Evolutionary conservation across 768 basidiomycete genomes (phyloP), one percentile per base, ranked within the genome.

Genomic region (Favolaschia claudopus): DNA sequence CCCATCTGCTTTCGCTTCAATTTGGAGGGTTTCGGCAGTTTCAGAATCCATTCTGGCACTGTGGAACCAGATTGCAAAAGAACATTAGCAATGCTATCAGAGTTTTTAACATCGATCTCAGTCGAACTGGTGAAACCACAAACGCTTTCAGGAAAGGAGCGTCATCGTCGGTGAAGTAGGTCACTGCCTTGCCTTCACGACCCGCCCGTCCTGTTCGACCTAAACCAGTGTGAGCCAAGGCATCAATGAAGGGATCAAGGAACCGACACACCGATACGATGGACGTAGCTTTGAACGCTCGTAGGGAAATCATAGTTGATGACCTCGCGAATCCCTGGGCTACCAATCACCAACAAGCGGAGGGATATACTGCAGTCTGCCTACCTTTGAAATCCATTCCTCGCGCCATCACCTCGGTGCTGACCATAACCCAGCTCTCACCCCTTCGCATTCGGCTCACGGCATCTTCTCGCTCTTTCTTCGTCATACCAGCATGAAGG

Each of bases 371-470:
- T 39, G 25, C 3, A 1, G 2, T n/a, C 57, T 88, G 81, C 48
- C 96, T 87, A 10, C 96, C 95, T 72, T 90, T 92, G 79, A 99
- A 99, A 70, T 99, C 97, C 90, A 99, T 95, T 4, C 97, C 97
- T 65, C 97, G 85, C 22, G 94, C 95, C 93, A 99, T 92, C 47
- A 99, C 92, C 72, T 99, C 97, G 22, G 97, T 99, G 64, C 90
- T 93, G 42, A 99, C 85, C 85, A 99, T 86, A 31, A 96, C 86
- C 97, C 97, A 99, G 59, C 93, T 91, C 70, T 93, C 86, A 0
- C 96, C 97, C 66, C 81, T 82, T 25, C 93, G 88, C 89, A 99
- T 96, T 31, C 90, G 85, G 36, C 82, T 79, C 10, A 97, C 82
- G 17, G 91, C 87, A 67, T 95, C 88, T 67, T 96, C 93, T 52